These are phyloP conservation scores for Trichoderma parareesei DNA, from an alignment of 495 filamentous ascomycete species.

Conservation along the genomic window DNA sequence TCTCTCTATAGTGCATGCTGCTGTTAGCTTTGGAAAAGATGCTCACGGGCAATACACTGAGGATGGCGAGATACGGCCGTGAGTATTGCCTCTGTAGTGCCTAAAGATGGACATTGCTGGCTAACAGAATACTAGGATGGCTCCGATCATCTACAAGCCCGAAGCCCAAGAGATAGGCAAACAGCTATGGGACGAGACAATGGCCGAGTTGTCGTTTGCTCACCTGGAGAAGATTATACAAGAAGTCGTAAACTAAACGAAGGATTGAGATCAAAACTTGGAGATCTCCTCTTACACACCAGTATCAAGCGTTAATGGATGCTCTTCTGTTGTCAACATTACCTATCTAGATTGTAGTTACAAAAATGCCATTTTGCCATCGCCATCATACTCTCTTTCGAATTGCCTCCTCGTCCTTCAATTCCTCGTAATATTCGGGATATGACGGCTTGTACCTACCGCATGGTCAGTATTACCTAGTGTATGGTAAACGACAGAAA, in stretches of 20 bases:
- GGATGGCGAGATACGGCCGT: slow-evolving; percentile 27
- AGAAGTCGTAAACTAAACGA: background rate
- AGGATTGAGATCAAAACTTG: background rate
- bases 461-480: background rate
- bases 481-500: background rate
- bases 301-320: no score
- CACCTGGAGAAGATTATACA: slow-evolving; percentile 23
- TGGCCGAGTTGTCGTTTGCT: slow-evolving; percentile 30
- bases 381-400: background rate
- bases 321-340: no score
- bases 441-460: slow-evolving; percentile 1
- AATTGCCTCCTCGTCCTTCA: background rate
- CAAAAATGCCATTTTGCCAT: background rate
- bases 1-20: slow-evolving; percentile 25
- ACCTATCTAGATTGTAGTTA: no score
- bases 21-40: slow-evolving; percentile 24
- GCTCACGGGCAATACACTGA: slow-evolving; percentile 29
- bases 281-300: no score
- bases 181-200: slow-evolving; percentile 29
- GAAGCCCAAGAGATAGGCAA: slow-evolving; percentile 24
- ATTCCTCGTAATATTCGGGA: background rate
- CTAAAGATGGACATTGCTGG: background rate
- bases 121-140: slow-evolving; percentile 15
- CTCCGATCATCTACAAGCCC: slow-evolving; percentile 22
- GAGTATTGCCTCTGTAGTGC: slow-evolving; percentile 14